Base-by-base conservation (phyloP, 371 early-diverging fungal genomes). In the Batkoa obscura region DNA sequence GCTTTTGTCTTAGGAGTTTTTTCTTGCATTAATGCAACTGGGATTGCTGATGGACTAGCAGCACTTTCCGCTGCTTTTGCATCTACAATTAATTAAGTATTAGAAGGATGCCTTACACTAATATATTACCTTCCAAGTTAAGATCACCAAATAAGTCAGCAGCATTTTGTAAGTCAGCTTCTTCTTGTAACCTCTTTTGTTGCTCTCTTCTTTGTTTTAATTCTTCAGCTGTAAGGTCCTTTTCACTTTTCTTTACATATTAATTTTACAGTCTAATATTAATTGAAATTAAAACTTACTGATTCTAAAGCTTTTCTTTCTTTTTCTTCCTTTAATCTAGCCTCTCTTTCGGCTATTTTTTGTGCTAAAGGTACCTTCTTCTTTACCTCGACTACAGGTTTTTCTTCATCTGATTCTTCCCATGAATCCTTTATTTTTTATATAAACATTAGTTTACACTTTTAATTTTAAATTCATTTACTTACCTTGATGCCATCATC, bases 111-210 rank as follows among this genome's bases (percentile, higher is more conserved):
- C 37, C 17, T 15, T 62, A 61, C 56, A 57, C 56, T 53, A 55
- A 43, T 6, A n/a, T 64, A 55, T 62, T 66, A 72, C 76, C 62
- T 46, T 75, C 70, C 48, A 81, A 68, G 43, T 76, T 68, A 34
- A 79, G 68, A 36, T 82, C 84, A 31, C 81, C 72, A 64, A 94
- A 90, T 58, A 92, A 73, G 55, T 86, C 88, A 35, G 79, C 79
- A 31, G 91, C 84, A 62, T 81, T 86, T 60, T 82, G 75, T 61
- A 88, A 60, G 68, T 94, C 95, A 41, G 88, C 72, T 55, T 86
- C 85, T 59, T 80, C 76, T 48, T 84, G 77, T 1, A 80, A 77
- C 59, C 83, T 81, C 17, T 23, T 41, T 43, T 55, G 60, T 63
- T 62, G 31, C 65, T 67, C 34, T 51, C 49, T 36, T 8, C 52